Conservation (phyloP, 2,329 filamentous ascomycete genomes). For the Arthrobotrys iridis region DNA sequence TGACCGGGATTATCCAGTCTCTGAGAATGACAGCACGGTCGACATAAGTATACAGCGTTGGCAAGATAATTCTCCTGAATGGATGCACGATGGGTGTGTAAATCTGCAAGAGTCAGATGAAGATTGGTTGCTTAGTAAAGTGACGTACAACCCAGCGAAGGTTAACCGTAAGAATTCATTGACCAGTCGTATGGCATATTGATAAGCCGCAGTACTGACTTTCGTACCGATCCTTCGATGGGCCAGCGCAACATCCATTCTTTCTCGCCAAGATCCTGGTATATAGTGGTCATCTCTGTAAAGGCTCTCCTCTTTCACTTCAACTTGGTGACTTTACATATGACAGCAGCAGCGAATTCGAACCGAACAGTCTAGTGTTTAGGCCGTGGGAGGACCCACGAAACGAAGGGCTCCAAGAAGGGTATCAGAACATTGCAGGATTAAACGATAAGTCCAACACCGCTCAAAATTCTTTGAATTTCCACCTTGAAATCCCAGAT, state of each 20-base stretch:
- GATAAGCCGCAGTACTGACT: not conserved
- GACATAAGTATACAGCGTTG: not conserved
- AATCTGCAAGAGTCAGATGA: not conserved
- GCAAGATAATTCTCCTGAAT: slow-evolving; percentile 1
- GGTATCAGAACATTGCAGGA: not conserved
- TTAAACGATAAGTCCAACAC: not conserved
- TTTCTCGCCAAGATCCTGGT: not conserved
- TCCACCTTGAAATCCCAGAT: not conserved
- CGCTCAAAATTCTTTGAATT: not conserved
- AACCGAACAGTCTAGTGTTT: not conserved
- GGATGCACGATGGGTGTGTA: slow-evolving; percentile 24
- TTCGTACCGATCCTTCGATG: not conserved
- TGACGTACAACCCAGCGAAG: slow-evolving; percentile 2
- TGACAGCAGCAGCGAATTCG: not conserved
- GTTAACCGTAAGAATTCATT: slow-evolving; percentile 24
- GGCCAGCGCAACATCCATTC: slow-evolving; percentile 9
- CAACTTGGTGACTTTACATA: not conserved
- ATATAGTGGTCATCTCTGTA: not conserved
- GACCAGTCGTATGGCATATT: not conserved
- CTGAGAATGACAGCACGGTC: not conserved
- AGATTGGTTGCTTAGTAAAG: not conserved
- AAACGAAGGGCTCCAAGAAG: not conserved
- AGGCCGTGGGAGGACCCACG: slow-evolving; percentile 3
- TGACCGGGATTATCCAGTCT: not conserved
- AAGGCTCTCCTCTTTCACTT: not conserved